These are phyloP conservation scores for Miscanthus lutarioriparius DNA, from an alignment of 176 grass and related monocot species.

Conservation along the genomic window DNA sequence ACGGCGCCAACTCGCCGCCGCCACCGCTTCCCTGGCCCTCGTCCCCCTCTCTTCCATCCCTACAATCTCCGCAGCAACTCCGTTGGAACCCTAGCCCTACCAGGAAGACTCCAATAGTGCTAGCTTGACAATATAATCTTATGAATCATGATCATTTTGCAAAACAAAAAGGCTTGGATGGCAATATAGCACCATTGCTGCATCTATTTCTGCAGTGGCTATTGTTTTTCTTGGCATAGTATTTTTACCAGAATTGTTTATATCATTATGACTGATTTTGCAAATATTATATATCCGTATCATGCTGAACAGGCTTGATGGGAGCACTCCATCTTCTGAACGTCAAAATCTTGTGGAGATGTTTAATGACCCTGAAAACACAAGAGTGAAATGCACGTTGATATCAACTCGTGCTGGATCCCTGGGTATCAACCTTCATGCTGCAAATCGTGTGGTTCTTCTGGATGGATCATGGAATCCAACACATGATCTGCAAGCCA, in stretches of 20 bases:
- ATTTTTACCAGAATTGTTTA: constrained; percentile 31
- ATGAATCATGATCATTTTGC: background rate
- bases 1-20: too few relatives aligned
- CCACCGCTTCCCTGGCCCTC: too few relatives aligned
- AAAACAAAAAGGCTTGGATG: background rate
- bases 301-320: constrained; percentile 75
- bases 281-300: constrained; percentile 26
- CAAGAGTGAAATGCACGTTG: constrained; percentile 84
- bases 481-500: constrained; percentile 96
- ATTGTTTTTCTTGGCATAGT: background rate
- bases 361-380: constrained; percentile 86
- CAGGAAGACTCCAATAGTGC: background rate
- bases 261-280: constrained; percentile 13
- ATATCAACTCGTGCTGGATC: constrained; percentile 99
- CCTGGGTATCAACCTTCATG: constrained; percentile 92
- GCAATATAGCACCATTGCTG: background rate
- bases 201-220: background rate
- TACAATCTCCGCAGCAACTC: too few relatives aligned
- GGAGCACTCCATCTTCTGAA: constrained; percentile 83
- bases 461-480: constrained; percentile 99
- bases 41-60: too few relatives aligned
- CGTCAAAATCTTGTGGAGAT: constrained; percentile 90
- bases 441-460: constrained; percentile 94
- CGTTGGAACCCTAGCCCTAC: too few relatives aligned
- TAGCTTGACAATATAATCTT: background rate